Evolutionary conservation across 1,139 yeast species (phyloP).

Genomic region (Hansenula lynferdii): DNA sequence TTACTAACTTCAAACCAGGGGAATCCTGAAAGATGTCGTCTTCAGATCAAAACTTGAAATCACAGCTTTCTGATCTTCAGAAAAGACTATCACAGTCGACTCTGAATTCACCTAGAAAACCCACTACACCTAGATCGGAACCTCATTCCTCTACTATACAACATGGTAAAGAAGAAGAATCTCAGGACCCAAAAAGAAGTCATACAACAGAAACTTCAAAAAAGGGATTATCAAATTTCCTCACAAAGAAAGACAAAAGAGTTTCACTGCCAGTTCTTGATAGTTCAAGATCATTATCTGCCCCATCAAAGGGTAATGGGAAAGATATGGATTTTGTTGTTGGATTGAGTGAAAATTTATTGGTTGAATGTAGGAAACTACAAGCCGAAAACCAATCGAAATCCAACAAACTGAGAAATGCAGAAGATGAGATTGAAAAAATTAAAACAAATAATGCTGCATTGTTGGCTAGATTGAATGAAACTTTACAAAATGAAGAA

Average conservation of each 20-base stretch:
- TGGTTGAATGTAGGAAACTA: slow-evolving; percentile 73
- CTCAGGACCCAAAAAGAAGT: neutral
- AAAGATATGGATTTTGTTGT: slow-evolving; percentile 79
- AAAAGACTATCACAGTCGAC: slow-evolving; percentile 40
- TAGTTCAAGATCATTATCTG: slow-evolving; percentile 18
- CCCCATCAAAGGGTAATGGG: slow-evolving; percentile 20
- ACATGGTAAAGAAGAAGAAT: neutral
- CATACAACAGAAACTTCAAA: slow-evolving; percentile 9
- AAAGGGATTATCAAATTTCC: slow-evolving; percentile 24
- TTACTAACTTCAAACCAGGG: neutral
- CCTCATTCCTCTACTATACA: too few relatives aligned
- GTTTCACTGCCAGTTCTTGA: slow-evolving; percentile 27
- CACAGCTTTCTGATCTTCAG: slow-evolving; percentile 59
- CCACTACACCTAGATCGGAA: slow-evolving; percentile 11
- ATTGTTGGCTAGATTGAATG: slow-evolving; percentile 28
- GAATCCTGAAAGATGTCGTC: slow-evolving; percentile 15
- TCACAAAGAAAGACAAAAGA: slow-evolving; percentile 25
- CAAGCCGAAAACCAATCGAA: slow-evolving; percentile 63
- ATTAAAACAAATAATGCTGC: slow-evolving; percentile 32
- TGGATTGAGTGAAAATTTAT: slow-evolving; percentile 74
- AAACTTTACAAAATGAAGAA: slow-evolving; percentile 36
- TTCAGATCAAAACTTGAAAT: slow-evolving; percentile 42
- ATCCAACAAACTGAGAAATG: slow-evolving; percentile 36
- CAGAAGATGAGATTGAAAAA: slow-evolving; percentile 39
- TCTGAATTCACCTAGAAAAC: slow-evolving; percentile 24